Evolutionary conservation across 805 yeast genomes (phyloP).

Genomic region (Spathaspora gorwiae): DNA sequence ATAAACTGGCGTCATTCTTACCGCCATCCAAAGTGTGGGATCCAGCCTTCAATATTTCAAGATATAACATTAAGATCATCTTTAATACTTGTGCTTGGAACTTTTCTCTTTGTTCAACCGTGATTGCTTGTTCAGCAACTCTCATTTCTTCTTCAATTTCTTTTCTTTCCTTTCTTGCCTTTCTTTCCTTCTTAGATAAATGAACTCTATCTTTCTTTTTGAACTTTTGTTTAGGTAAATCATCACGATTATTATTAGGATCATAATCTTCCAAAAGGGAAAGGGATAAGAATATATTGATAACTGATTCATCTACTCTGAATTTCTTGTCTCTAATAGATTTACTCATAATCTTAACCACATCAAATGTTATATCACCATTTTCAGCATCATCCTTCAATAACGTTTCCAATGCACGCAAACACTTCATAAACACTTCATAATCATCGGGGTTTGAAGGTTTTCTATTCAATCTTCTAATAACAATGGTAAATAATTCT

Average conservation of each 20-base stretch:
- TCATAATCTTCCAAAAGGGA: constrained; percentile 66
- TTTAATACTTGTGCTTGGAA: constrained; percentile 82
- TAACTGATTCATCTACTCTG: constrained; percentile 77
- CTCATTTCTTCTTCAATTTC: constrained; percentile 86
- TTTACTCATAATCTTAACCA: constrained; percentile 63
- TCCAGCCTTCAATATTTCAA: constrained; percentile 63
- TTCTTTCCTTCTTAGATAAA: constrained; percentile 84
- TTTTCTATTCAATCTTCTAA: constrained; percentile 62
- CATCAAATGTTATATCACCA: constrained; percentile 77
- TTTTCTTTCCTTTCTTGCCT: constrained; percentile 80
- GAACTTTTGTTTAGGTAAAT: constrained; percentile 42
- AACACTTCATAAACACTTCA: constrained; percentile 50
- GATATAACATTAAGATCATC: constrained; percentile 63
- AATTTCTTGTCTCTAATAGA: constrained; percentile 69
- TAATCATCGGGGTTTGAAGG: constrained; percentile 48
- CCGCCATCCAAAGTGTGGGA: constrained; percentile 21
- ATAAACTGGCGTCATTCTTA: constrained; percentile 44
- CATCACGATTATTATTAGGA: constrained; percentile 51
- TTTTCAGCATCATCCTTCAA: constrained; percentile 69
- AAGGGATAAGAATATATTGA: constrained; percentile 68
- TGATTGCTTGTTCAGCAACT: constrained; percentile 80
- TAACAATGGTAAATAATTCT: constrained; percentile 65
- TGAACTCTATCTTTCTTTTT: constrained; percentile 88
- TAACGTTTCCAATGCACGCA: constrained; percentile 64
- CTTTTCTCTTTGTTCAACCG: constrained; percentile 81